Percentiles rank a stretch among this genome's conserved stretches.
phyloP scores from a whole-genome alignment of 1,139 yeast genomes.

The Pichia sp. region DNA sequence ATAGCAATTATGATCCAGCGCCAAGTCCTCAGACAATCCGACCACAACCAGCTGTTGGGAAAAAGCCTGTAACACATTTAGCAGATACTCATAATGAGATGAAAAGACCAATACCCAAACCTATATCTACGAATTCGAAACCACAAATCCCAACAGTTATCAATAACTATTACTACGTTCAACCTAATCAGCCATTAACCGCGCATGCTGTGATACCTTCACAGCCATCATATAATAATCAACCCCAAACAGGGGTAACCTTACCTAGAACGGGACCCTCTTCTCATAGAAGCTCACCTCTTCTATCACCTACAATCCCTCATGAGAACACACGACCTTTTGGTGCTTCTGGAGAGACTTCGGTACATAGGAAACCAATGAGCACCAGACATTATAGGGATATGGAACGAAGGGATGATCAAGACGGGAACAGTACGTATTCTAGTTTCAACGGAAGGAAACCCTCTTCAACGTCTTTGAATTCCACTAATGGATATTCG shows the following conservation, averaged over 20 bases:
- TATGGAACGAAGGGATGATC: too few species aligned
- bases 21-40: conserved; percentile 22
- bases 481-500: not conserved
- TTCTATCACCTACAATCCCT: too few species aligned
- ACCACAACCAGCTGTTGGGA: conserved; percentile 27
- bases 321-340: too few species aligned
- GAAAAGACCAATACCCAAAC: conserved; percentile 1
- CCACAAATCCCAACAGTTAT: conserved; percentile 21
- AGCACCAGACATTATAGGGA: too few species aligned
- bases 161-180: conserved; percentile 25
- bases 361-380: too few species aligned
- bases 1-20: conserved; percentile 26
- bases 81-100: conserved; percentile 2
- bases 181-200: conserved; percentile 4
- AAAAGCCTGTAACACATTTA: not conserved
- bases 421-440: not conserved
- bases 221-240: not conserved
- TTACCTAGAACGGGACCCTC: too few species aligned
- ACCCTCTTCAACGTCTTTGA: not conserved
- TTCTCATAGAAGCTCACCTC: too few species aligned
- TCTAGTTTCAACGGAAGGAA: not conserved
- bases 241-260: too few species aligned
- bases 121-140: not conserved
- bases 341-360: too few species aligned
- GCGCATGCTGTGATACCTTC: not conserved